Percentiles rank a stretch among this genome's conserved stretches.
phyloP scores from a whole-genome alignment of 1,139 yeast species.

The Hansenula sp. region DNA sequence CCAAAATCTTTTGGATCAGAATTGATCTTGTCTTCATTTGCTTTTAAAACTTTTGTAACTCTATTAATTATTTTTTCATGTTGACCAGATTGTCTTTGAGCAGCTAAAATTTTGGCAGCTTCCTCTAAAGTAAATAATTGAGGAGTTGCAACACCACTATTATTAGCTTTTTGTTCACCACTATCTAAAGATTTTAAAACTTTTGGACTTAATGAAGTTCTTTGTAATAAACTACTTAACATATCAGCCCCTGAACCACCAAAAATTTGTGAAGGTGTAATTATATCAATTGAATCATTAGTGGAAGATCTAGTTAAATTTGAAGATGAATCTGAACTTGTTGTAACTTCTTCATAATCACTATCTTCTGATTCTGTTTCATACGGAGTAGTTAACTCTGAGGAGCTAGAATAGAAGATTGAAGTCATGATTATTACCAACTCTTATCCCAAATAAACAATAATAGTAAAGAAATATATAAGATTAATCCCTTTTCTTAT shows the following conservation, averaged over 20 bases:
- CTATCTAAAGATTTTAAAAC: neutral
- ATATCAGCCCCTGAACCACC: neutral
- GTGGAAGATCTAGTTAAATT: neutral
- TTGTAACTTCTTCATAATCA: neutral
- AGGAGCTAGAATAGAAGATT: neutral
- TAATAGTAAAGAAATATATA: too few relatives aligned
- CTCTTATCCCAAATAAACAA: too few relatives aligned
- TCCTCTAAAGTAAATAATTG: neutral
- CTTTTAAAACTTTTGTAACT: neutral
- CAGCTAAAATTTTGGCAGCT: neutral
- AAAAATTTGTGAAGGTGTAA: neutral
- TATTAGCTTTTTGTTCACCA: neutral
- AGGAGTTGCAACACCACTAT: neutral
- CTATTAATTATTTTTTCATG: neutral
- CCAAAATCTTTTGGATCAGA: conserved; percentile 4
- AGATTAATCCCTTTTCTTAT: too few relatives aligned
- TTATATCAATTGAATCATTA: neutral
- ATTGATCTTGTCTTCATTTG: neutral
- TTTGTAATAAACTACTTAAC: neutral
- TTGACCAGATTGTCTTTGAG: neutral
- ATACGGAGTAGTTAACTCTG: conserved; percentile 1
- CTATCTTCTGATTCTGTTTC: too few relatives aligned
- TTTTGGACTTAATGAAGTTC: neutral
- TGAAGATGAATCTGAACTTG: neutral
- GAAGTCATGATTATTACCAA: too few relatives aligned